Percentiles rank a stretch among this genome's conserved stretches.
Evolutionary conservation across 768 basidiomycete genomes (phyloP).

Genomic region (Pleurotus djamor): DNA sequence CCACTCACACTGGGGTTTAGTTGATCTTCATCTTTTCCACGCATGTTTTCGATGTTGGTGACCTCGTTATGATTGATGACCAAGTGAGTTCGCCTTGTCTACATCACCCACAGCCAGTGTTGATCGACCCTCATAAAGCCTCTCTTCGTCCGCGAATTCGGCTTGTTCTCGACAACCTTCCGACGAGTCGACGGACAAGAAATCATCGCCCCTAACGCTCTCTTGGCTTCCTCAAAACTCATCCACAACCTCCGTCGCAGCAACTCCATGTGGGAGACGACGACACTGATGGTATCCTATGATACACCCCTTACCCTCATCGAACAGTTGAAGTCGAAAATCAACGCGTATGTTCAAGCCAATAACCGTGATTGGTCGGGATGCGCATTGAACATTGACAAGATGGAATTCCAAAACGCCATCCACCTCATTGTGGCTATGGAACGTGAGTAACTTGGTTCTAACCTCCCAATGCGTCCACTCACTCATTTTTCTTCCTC

Average conservation of each 20-base stretch:
- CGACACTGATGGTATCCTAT: conserved; percentile 62
- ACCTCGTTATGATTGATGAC: conserved; percentile 80
- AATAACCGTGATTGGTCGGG: conserved; percentile 77
- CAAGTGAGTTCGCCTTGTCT: conserved; percentile 32
- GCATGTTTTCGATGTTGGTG: conserved; percentile 84
- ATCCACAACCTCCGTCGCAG: conserved; percentile 79
- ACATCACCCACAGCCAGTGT: background rate
- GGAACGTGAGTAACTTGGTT: conserved; percentile 52
- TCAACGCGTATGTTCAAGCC: conserved; percentile 55
- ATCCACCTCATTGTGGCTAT: conserved; percentile 65
- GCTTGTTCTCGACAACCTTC: conserved; percentile 78
- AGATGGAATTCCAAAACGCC: conserved; percentile 77
- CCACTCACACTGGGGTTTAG: conserved; percentile 26
- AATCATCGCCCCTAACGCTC: conserved; percentile 74
- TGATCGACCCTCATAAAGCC: conserved; percentile 13
- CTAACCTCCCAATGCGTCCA: background rate
- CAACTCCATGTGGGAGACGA: conserved; percentile 79
- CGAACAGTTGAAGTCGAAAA: conserved; percentile 59
- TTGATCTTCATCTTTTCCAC: conserved; percentile 86
- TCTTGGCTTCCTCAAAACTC: conserved; percentile 67
- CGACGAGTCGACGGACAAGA: conserved; percentile 80
- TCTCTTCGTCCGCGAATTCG: conserved; percentile 72
- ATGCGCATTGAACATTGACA: conserved; percentile 66
- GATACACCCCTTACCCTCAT: conserved; percentile 69
- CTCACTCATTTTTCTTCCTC: background rate